Percentiles rank a stretch among this genome's conserved stretches.
These are phyloP conservation scores for Anthracocystis panici-leucophaei DNA, from an alignment of 1,284 basidiomycete species.

Conservation along the genomic window DNA sequence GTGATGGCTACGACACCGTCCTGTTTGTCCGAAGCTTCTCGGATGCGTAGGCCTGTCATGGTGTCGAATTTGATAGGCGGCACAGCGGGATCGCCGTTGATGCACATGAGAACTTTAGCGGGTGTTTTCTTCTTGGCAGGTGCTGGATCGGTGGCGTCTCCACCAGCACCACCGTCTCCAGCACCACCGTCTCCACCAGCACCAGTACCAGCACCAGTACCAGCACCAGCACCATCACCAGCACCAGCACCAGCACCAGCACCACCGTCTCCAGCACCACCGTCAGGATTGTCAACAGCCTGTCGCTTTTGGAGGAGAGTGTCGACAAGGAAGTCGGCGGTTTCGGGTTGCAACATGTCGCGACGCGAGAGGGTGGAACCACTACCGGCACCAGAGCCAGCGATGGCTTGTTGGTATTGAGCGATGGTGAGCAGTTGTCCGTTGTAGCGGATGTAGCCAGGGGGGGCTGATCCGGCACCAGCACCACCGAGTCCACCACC, in stretches of 20 bases:
- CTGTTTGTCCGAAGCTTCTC: constrained; percentile 13
- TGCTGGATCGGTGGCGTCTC: background rate
- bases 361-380: constrained; percentile 9
- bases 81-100: constrained; percentile 41
- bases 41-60: constrained; percentile 37
- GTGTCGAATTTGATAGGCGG: constrained; percentile 47
- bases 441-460: constrained; percentile 37
- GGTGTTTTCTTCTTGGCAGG: background rate
- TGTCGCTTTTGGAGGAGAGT: constrained; percentile 23
- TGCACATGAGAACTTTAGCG: constrained; percentile 40
- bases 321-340: background rate
- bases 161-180: background rate
- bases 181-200: background rate
- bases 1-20: constrained; percentile 38
- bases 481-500: constrained; percentile 1
- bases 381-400: background rate
- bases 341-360: background rate
- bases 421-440: constrained; percentile 35
- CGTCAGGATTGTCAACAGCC: background rate
- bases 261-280: background rate
- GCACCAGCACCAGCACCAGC: background rate
- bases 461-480: constrained; percentile 4
- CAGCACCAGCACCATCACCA: background rate
- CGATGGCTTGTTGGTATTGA: constrained; percentile 30
- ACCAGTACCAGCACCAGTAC: background rate